Conservation (phyloP, 495 filamentous ascomycete species). For the Pyronema domesticum region DNA sequence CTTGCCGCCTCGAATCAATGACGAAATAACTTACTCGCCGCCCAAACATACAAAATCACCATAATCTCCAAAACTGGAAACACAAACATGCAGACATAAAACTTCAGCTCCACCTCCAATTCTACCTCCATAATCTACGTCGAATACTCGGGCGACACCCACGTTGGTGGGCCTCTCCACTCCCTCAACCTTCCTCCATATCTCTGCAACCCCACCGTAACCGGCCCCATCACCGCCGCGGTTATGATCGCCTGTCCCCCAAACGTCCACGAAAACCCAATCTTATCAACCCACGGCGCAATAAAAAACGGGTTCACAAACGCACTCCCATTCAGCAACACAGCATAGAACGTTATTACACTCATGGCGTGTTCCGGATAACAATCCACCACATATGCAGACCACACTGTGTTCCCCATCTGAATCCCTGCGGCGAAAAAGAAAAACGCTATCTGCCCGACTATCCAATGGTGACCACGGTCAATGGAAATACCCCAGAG, state of each 20-base stretch:
- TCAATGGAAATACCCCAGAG: slow-evolving; percentile 44
- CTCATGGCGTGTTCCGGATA: slow-evolving; percentile 42
- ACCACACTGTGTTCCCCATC: slow-evolving; percentile 41
- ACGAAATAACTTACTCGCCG: too few species aligned
- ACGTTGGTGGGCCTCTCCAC: slow-evolving; percentile 12
- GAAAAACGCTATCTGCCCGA: slow-evolving; percentile 43
- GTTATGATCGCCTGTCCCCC: slow-evolving; percentile 37
- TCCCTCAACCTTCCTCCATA: slow-evolving; percentile 27
- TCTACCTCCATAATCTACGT: not conserved
- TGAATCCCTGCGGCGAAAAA: slow-evolving; percentile 41
- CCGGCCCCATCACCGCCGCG: slow-evolving; percentile 28
- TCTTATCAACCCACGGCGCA: slow-evolving; percentile 33
- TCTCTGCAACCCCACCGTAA: slow-evolving; percentile 30
- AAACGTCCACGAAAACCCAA: slow-evolving; percentile 42
- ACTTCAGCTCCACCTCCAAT: too few species aligned
- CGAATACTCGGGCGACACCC: slow-evolving; percentile 8
- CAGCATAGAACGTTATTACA: slow-evolving; percentile 43
- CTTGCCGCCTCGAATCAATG: too few species aligned
- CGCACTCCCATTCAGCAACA: slow-evolving; percentile 38
- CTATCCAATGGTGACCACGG: slow-evolving; percentile 39
- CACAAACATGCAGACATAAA: too few species aligned
- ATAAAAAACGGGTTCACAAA: slow-evolving; percentile 39
- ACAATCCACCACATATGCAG: slow-evolving; percentile 39
- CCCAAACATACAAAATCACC: too few species aligned
- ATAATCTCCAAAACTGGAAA: too few species aligned